Conservation (phyloP, 164 flowering plant species). For the Vitis cinerea region DNA sequence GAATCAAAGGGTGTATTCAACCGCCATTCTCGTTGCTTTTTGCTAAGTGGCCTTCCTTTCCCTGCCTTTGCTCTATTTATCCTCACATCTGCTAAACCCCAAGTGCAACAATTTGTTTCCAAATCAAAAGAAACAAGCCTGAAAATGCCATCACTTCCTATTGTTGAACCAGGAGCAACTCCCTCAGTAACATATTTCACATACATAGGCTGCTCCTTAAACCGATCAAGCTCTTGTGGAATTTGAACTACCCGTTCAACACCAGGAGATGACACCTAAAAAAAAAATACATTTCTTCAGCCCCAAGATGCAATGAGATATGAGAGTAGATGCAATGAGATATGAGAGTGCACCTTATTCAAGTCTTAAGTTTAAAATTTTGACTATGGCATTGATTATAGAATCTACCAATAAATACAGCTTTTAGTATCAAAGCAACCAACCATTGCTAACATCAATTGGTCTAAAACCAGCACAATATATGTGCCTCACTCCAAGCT, state of each 20-base stretch:
- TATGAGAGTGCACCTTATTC: neutral
- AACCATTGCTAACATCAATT: neutral
- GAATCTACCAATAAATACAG: no score
- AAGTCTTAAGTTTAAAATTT: neutral
- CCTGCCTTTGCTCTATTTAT: constrained; percentile 81
- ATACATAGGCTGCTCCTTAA: constrained; percentile 69
- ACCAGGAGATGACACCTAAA: constrained; percentile 90
- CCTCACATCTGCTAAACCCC: constrained; percentile 89
- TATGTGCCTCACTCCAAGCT: neutral
- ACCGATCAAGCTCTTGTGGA: constrained; percentile 79
- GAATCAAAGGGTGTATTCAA: constrained; percentile 65
- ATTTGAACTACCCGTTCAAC: constrained; percentile 74
- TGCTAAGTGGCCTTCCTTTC: constrained; percentile 89
- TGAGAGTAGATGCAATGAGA: neutral
- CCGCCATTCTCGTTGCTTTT: constrained; percentile 85
- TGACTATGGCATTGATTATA: no score
- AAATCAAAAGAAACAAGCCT: constrained; percentile 68
- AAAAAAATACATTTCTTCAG: constrained; percentile 4
- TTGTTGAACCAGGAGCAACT: constrained; percentile 23
- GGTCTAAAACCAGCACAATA: neutral
- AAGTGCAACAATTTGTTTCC: constrained; percentile 58
- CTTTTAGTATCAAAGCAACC: neutral
- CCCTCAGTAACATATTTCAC: constrained; percentile 53
- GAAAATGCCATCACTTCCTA: constrained; percentile 77
- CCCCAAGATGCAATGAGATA: neutral